Percentiles rank a stretch among this genome's conserved stretches.
Evolutionary conservation across 805 yeast genomes (phyloP).

Genomic region (Lipomyces mesembrius): DNA sequence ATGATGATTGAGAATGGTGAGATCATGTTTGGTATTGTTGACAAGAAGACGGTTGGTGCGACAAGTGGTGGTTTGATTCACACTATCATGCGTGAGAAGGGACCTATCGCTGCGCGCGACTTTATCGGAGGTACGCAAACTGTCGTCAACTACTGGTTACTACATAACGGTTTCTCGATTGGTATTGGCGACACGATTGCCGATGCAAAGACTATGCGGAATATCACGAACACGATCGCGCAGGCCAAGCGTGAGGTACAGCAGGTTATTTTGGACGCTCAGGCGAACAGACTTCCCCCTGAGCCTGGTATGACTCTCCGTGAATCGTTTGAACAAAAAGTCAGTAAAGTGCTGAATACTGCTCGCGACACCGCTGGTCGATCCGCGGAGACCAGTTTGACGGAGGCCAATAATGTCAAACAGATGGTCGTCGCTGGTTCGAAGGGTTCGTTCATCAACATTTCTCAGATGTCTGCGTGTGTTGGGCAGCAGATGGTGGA

Average conservation of each 20-base stretch:
- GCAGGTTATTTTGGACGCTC: slow-evolving; percentile 90
- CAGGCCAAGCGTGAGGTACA: slow-evolving; percentile 94
- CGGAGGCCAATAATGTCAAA: slow-evolving; percentile 92
- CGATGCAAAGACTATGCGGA: slow-evolving; percentile 93
- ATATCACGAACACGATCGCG: slow-evolving; percentile 88
- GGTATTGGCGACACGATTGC: slow-evolving; percentile 99
- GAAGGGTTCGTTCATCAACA: slow-evolving; percentile 97
- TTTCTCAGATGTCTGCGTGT: slow-evolving; percentile 99
- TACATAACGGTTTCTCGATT: slow-evolving; percentile 96
- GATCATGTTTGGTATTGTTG: slow-evolving; percentile 96
- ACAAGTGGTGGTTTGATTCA: slow-evolving; percentile 98
- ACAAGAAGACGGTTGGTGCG: slow-evolving; percentile 97
- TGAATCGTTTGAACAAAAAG: slow-evolving; percentile 97
- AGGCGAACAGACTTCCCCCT: slow-evolving; percentile 81
- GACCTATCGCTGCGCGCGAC: slow-evolving; percentile 85
- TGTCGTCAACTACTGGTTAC: slow-evolving; percentile 93
- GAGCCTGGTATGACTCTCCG: slow-evolving; percentile 99
- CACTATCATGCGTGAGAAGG: slow-evolving; percentile 97
- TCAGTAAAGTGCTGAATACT: slow-evolving; percentile 90
- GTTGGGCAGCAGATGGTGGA: slow-evolving; percentile 99
- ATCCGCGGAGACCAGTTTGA: slow-evolving; percentile 94
- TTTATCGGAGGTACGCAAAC: slow-evolving; percentile 92
- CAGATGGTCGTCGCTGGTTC: slow-evolving; percentile 99
- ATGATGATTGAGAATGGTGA: slow-evolving; percentile 96
- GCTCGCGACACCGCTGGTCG: slow-evolving; percentile 99